Base-by-base conservation (phyloP, 352 stramenopile genomes). In the Phytopythium aichiense region DNA sequence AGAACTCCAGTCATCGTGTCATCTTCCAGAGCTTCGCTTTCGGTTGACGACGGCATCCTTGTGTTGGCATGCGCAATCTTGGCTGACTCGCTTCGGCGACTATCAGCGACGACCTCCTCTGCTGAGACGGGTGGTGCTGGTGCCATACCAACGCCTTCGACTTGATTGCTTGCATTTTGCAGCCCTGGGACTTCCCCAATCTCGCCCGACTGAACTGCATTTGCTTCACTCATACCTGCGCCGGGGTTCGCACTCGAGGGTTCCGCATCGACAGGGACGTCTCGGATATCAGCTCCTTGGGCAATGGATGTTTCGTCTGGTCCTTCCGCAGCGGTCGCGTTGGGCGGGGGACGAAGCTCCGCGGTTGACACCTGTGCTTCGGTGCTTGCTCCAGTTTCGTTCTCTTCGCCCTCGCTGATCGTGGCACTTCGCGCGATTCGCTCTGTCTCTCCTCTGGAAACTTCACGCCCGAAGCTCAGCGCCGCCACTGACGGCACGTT, bases 401-500 rank as follows among this genome's bases (percentile, higher is more conserved):
- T 57, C 33, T 57, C 51, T 31, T 57, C 51, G 18, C 31, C 30
- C n/a, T 45, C 30, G 51, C 51, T 57, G 18, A 45, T 15, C 5
- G 28, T 54, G 16, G 15, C 18, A 54, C 6, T 37, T 54, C 15
- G 25, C 48, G 48, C 25, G 12, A 2, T 16, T 16, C 6, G 33
- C 9, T 38, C 48, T n/a, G 16, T 23, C 2, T 15, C 28, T 15
- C 4, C 48, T 35, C 15, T 4, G 28, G 16, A 18, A 13, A 5
- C 25, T 16, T 54, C 48, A 38, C 3, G 48, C 4, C 25, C 28
- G 2, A 20, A 22, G 13, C 48, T 54, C 15, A 16, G 9, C 23
- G 16, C 48, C 48, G n/a, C 51, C 12, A 18, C 20, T 8, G 23
- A 45, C 12, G 30, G 31, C 8, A 11, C 12, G n/a, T 30, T 56